These are phyloP conservation scores for Spirogloea muscicola DNA, from an alignment of 139 green algal genomes.

Conservation along the genomic window DNA sequence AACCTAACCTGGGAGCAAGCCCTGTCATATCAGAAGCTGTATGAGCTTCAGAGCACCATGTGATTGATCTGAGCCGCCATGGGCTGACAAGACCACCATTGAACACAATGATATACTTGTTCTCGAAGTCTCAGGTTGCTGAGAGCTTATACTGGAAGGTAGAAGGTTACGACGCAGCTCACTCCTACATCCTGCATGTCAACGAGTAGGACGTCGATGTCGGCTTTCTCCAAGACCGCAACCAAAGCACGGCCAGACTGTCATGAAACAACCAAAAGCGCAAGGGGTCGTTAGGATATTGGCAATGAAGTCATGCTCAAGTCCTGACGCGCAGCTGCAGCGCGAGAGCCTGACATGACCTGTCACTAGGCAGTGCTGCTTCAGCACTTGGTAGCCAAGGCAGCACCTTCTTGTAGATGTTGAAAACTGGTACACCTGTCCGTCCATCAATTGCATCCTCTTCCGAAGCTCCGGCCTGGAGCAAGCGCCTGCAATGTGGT, in stretches of 20 bases:
- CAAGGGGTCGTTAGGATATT: too few relatives aligned
- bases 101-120: background rate
- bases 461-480: constrained; percentile 18
- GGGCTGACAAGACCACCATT: background rate
- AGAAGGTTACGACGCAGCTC: background rate
- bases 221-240: constrained; percentile 12
- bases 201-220: constrained; percentile 49
- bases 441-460: background rate
- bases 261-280: too few relatives aligned
- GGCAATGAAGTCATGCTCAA: too few relatives aligned
- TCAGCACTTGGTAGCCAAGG: too few relatives aligned
- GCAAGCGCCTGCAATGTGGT: background rate
- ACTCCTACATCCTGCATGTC: constrained; percentile 58
- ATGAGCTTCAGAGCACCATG: background rate
- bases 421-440: constrained; percentile 17
- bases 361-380: too few relatives aligned
- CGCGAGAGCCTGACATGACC: too few relatives aligned
- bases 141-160: background rate
- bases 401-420: constrained; percentile 35
- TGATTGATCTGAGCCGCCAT: too few relatives aligned
- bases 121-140: background rate
- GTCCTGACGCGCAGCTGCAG: too few relatives aligned
- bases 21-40: background rate
- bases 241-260: too few relatives aligned
- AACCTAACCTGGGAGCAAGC: constrained; percentile 42